phyloP scores from a whole-genome alignment of 2,329 filamentous ascomycete species.

The Fonsecaea multimorphosa region DNA sequence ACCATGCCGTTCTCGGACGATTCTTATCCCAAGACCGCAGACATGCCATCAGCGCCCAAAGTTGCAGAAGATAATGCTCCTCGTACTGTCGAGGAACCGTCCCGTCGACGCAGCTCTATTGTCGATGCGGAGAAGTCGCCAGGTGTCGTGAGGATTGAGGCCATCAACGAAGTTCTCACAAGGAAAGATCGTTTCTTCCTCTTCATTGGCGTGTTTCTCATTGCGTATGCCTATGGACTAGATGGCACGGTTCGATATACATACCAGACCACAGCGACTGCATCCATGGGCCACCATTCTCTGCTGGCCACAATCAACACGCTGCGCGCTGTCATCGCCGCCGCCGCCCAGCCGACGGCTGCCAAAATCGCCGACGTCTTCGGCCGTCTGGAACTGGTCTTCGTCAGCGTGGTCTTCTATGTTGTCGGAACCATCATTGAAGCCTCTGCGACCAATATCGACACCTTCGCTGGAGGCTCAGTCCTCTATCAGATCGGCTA shows the following conservation, averaged over 20 bases:
- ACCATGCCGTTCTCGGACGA: constrained; percentile 28
- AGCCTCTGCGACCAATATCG: constrained; percentile 56
- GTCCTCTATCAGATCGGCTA: constrained; percentile 69
- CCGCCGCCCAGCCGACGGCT: constrained; percentile 63
- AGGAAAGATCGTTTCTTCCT: constrained; percentile 60
- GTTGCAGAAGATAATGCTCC: constrained; percentile 9
- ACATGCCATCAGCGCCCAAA: constrained; percentile 15
- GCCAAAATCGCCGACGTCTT: constrained; percentile 70
- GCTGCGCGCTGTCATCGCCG: constrained; percentile 64
- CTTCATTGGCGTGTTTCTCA: constrained; percentile 66
- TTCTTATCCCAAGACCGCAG: constrained; percentile 9
- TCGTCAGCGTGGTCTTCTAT: constrained; percentile 63
- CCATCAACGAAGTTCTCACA: constrained; percentile 61
- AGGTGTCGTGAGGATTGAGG: constrained; percentile 67
- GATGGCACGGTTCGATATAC: constrained; percentile 34
- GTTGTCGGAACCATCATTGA: constrained; percentile 64
- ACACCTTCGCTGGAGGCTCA: constrained; percentile 63
- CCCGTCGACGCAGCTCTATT: constrained; percentile 30
- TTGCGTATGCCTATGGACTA: constrained; percentile 65
- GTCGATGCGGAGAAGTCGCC: constrained; percentile 48
- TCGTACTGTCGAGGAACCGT: constrained; percentile 5
- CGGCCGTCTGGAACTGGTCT: constrained; percentile 65
- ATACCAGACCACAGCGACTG: constrained; percentile 59
- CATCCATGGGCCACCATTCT: constrained; percentile 60
- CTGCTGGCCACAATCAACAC: constrained; percentile 65